phyloP scores from a whole-genome alignment of 2,329 filamentous ascomycete genomes.

The Coccinonectria pachysandricola region DNA sequence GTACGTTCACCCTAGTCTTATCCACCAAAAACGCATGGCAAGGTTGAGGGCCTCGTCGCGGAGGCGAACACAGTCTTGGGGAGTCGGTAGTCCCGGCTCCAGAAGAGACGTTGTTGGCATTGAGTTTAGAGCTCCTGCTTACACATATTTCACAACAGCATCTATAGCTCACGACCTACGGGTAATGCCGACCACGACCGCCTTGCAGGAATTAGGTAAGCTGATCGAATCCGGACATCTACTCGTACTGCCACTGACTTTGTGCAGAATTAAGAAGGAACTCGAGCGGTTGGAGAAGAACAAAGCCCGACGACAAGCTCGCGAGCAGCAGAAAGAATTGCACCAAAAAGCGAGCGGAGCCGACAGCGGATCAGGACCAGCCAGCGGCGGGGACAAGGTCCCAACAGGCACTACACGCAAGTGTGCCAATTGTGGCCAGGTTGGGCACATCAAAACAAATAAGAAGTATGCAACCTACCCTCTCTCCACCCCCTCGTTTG shows the following conservation, averaged over 20 bases:
- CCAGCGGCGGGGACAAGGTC: slow-evolving; percentile 35
- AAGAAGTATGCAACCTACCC: slow-evolving; percentile 60
- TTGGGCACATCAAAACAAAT: slow-evolving; percentile 98
- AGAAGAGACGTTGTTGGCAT: slow-evolving; percentile 23
- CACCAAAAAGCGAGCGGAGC: slow-evolving; percentile 35
- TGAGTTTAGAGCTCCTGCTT: slow-evolving; percentile 26
- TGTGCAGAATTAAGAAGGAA: slow-evolving; percentile 45
- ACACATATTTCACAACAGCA: slow-evolving; percentile 32
- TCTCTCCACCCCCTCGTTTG: slow-evolving; percentile 18
- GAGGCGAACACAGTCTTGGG: slow-evolving; percentile 10
- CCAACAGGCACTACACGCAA: slow-evolving; percentile 68
- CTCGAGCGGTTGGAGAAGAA: slow-evolving; percentile 80
- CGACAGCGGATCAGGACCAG: slow-evolving; percentile 41
- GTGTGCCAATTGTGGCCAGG: slow-evolving; percentile 93
- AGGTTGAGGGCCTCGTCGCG: slow-evolving; percentile 6
- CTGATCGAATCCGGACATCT: too few species aligned
- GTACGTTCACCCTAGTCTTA: slow-evolving; percentile 46
- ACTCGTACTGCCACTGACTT: too few species aligned
- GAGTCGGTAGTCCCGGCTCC: slow-evolving; percentile 20
- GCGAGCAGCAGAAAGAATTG: slow-evolving; percentile 76
- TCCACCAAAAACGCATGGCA: too few species aligned
- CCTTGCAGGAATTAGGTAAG: slow-evolving; percentile 33
- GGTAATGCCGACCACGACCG: slow-evolving; percentile 42
- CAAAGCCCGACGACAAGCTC: slow-evolving; percentile 77
- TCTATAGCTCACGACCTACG: slow-evolving; percentile 39